Evolutionary conservation across 2,329 filamentous ascomycete genomes (phyloP).

Genomic region (Colletotrichum sp.): DNA sequence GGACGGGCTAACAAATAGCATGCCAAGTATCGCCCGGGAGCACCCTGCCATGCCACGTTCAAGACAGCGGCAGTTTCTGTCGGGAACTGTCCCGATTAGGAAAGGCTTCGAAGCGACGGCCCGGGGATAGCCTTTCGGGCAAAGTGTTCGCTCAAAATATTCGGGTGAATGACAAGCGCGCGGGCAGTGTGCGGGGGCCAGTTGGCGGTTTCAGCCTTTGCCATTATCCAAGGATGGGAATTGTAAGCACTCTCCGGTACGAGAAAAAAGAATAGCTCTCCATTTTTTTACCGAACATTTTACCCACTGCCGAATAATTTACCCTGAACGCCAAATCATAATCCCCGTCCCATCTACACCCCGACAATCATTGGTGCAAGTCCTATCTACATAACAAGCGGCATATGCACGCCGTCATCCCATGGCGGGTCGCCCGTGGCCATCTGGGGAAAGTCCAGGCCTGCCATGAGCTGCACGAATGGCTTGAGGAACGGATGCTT

Average conservation of each 20-base stretch:
- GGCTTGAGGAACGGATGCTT: background rate
- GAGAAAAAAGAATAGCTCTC: background rate
- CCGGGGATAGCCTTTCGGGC: background rate
- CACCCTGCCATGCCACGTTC: background rate
- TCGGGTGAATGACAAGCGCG: background rate
- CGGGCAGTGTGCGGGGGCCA: background rate
- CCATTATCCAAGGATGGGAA: background rate
- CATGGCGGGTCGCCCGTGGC: background rate
- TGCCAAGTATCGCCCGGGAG: background rate
- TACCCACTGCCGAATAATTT: background rate
- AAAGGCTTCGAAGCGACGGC: background rate
- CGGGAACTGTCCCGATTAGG: background rate
- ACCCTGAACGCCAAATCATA: background rate
- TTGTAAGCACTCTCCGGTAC: background rate
- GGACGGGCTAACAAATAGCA: background rate
- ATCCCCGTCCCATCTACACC: background rate
- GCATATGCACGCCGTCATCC: background rate
- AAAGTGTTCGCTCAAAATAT: background rate
- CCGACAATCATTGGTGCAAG: background rate
- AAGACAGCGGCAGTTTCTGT: background rate
- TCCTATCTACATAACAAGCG: background rate
- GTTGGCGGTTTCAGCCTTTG: background rate
- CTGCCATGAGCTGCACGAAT: background rate
- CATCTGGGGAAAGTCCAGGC: background rate
- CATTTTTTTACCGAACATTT: background rate